phyloP scores from a whole-genome alignment of 257 asterid species.

The Paulownia fortunei region DNA sequence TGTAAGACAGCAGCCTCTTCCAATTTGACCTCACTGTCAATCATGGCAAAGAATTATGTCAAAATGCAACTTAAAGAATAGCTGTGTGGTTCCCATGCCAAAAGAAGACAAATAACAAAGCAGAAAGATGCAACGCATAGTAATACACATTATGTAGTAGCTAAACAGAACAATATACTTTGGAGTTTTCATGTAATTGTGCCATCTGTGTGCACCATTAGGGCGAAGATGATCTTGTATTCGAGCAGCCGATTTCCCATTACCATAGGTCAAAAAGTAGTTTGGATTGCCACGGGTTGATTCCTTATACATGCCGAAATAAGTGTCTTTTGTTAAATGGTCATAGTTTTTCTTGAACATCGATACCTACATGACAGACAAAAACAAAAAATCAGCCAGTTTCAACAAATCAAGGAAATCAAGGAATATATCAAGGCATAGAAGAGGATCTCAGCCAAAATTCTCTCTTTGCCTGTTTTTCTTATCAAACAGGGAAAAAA shows the following conservation, averaged over 20 bases:
- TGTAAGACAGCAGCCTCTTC: slow-evolving; percentile 88
- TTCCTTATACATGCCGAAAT: slow-evolving; percentile 58
- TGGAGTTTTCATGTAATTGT: slow-evolving; percentile 74
- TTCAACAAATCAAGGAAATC: slow-evolving; percentile 22
- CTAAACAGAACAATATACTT: slow-evolving; percentile 48
- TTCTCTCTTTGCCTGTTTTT: neutral
- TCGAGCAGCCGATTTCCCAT: slow-evolving; percentile 83
- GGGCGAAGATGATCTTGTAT: slow-evolving; percentile 85
- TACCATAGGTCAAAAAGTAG: slow-evolving; percentile 82
- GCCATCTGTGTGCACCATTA: slow-evolving; percentile 90
- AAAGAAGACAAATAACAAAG: neutral
- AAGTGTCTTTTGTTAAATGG: slow-evolving; percentile 66
- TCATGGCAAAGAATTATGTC: slow-evolving; percentile 29
- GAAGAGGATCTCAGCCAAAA: slow-evolving; percentile 11
- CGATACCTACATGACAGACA: slow-evolving; percentile 57
- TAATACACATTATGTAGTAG: neutral
- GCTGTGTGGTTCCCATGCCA: slow-evolving; percentile 17
- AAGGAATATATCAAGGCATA: slow-evolving; percentile 9
- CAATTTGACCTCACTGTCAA: slow-evolving; percentile 64
- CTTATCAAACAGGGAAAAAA: neutral
- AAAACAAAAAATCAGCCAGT: slow-evolving; percentile 20
- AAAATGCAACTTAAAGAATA: slow-evolving; percentile 16
- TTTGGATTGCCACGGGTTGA: slow-evolving; percentile 76
- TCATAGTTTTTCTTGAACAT: slow-evolving; percentile 85
- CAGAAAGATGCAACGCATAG: slow-evolving; percentile 16